phyloP scores from a whole-genome alignment of 2,329 filamentous ascomycete genomes.

The Colletotrichum gloeosporioides region DNA sequence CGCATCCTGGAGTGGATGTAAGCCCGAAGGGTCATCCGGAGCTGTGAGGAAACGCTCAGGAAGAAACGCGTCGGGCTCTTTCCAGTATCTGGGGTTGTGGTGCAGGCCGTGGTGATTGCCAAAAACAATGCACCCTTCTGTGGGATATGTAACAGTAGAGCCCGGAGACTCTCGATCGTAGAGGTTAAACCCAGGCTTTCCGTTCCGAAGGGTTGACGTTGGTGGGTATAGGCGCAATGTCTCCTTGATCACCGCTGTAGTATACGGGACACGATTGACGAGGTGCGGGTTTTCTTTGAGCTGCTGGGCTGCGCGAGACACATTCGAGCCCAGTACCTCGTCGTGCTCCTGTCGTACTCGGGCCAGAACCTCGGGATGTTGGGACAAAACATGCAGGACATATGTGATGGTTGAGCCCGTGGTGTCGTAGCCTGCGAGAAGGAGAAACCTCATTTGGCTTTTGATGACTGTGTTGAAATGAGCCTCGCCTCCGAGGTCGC shows the following conservation, averaged over 20 bases:
- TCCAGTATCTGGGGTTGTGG: background rate
- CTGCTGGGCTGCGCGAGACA: constrained; percentile 37
- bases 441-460: constrained; percentile 33
- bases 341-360: constrained; percentile 34
- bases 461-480: background rate
- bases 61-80: background rate
- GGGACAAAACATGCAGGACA: constrained; percentile 21
- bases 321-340: constrained; percentile 49
- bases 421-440: constrained; percentile 38
- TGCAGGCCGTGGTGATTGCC: constrained; percentile 3
- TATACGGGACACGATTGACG: constrained; percentile 58
- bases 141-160: background rate
- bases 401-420: constrained; percentile 32
- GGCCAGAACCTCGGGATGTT: constrained; percentile 27
- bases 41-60: background rate
- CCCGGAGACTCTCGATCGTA: background rate
- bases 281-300: constrained; percentile 48
- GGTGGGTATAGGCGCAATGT: constrained; percentile 38
- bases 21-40: background rate
- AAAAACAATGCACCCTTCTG: background rate
- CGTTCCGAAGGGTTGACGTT: constrained; percentile 32
- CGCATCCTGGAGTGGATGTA: background rate
- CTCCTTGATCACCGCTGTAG: constrained; percentile 45
- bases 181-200: background rate
- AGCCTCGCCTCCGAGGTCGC: background rate